Evolutionary conservation across 2,329 filamentous ascomycete genomes (phyloP), one percentile per base, ranked within the genome.

Genomic region (Aspergillus calidoustus): DNA sequence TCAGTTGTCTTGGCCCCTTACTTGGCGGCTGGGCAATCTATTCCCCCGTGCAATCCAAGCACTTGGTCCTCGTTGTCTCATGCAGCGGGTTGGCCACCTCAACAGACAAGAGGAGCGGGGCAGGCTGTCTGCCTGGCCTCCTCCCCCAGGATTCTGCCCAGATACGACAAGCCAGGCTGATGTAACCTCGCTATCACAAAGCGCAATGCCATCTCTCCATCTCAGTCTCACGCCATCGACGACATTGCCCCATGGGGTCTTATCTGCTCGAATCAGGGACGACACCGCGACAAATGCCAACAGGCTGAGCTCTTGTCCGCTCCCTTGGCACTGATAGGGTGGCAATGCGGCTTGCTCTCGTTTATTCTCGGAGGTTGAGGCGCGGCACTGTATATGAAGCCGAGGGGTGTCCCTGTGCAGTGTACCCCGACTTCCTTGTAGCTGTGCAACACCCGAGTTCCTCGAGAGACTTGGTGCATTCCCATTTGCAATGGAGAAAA

Each of bases 141-240:
- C 48, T 25, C 25, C 25, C 48, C 28, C 23, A 51, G 25, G 25
- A 19, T 17, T 7, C 13, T 25, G 48, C 48, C 48, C 28, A 51
- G 48, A 15, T 13, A 19, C 15, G 25, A 31, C 48, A 31, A 51
- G 48, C 48, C 28, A 51, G 19, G 25, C 19, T n/a, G 53, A 55
- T 55, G 53, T 44, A 55, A 55, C 53, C 38, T 43, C 28, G 41
- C 53, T 55, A 54, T 44, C 22, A 54, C 22, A 9, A 43, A 25
- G 8, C 23, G 19, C 31, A 28, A 44, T 54, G 15, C 52, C 41
- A 47, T 41, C 8, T 41, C 34, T 11, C 34, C 5, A 15, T 15
- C 9, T 8, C 17, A 13, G 17, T 31, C 22, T 30, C 5, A 3
- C 17, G 9, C 49, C 49, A n/a, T 51, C 25, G 11, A 51, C 8